Percentiles rank a stretch among this genome's conserved stretches.
Evolutionary conservation across 2,329 filamentous ascomycete genomes (phyloP).

Genomic region (Aspergillus novoparasiticus): DNA sequence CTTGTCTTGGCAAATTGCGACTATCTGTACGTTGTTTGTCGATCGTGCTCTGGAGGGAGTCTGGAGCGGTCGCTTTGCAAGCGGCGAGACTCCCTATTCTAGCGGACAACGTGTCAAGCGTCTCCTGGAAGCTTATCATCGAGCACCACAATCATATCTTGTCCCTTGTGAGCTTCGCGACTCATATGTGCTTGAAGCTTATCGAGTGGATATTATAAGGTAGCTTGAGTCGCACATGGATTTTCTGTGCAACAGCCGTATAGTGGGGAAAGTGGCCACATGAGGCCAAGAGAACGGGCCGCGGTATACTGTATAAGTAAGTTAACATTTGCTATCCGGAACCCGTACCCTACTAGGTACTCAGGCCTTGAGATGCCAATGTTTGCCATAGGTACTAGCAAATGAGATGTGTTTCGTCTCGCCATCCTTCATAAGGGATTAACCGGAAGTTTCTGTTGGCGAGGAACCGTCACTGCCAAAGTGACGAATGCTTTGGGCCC

Average conservation of each 20-base stretch:
- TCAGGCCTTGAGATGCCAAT: neutral
- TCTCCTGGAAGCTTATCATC: neutral
- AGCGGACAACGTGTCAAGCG: neutral
- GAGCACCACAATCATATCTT: neutral
- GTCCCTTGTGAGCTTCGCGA: neutral
- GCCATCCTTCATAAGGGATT: neutral
- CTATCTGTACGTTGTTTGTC: neutral
- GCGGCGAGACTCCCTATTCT: neutral
- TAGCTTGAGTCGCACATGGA: neutral
- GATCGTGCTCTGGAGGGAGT: neutral
- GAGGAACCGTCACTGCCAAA: neutral
- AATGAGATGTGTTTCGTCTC: neutral
- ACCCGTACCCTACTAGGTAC: neutral
- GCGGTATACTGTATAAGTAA: neutral
- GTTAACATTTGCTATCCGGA: neutral
- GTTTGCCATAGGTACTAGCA: neutral
- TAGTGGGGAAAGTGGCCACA: neutral
- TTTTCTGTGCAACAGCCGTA: neutral
- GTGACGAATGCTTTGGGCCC: neutral
- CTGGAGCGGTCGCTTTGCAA: neutral
- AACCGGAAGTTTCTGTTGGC: neutral
- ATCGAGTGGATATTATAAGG: neutral
- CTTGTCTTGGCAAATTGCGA: neutral
- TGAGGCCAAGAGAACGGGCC: neutral
- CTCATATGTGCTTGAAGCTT: neutral